Evolutionary conservation across 306 rosid genomes (phyloP), one percentile per base, ranked within the genome.

Genomic region (Prinsepia uniflora): DNA sequence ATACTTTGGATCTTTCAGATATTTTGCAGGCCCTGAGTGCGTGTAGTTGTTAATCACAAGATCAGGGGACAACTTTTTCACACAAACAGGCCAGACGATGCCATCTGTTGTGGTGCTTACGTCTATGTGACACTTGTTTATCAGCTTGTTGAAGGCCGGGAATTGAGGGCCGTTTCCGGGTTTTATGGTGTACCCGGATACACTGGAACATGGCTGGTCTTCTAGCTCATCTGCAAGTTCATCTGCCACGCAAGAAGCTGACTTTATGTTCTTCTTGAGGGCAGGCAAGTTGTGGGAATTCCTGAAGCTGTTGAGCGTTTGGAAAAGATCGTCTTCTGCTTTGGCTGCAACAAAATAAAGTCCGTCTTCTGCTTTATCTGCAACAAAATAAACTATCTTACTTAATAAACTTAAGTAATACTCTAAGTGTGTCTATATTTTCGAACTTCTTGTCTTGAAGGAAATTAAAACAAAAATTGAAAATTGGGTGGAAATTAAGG

Each of bases 1-100:
- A 66, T 74, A 90, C 74, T 76, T 86, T 0, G 96, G 85, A 72
- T 74, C 68, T 13, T 90, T 90, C 13, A 92, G 65, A 53, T 83
- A 86, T 78, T 65, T 85, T 0, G 86, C 75, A 52, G 64, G 85
- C 2, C 43, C 50, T 5, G 81, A 52, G 7, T 71, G 58, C 5
- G 83, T 84, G 76, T 77, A 84, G 72, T 84, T 84, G 4, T 71
- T 66, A 8, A 80, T 80, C 48, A 84, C 81, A 8, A 74, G 72
- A 12, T 79, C 67, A 6, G 74, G 72, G 49, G 74, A 78, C 73
- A 80, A 17, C 2, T 74, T 43, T 8, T 62, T 81, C 5, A 80
- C 81, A 39, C 83, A 84, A 10, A 80, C 72, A 2, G 84, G 84
- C 82, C 77, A 68, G 5, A 80, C 70, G 55, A 77, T 61, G 36